phyloP scores from a whole-genome alignment of 306 rosid genomes.

The Cucumis cinereus region DNA sequence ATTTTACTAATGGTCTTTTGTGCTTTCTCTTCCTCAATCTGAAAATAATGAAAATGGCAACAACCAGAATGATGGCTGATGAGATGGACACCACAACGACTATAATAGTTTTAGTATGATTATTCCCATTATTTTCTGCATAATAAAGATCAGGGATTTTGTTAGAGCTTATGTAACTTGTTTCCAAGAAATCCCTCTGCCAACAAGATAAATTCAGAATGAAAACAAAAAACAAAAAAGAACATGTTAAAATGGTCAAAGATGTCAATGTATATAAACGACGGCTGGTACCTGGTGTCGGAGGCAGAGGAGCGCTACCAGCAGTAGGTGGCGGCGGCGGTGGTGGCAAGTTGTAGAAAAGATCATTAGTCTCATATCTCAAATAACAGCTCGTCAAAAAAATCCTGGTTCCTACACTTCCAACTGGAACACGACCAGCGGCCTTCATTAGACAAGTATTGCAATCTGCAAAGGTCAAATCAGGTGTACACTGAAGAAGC shows the following conservation, averaged over 20 bases:
- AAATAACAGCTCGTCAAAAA: background rate
- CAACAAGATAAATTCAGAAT: too few species aligned
- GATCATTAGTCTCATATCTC: background rate
- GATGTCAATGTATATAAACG: too few species aligned
- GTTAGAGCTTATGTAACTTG: background rate
- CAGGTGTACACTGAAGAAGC: conserved; percentile 9
- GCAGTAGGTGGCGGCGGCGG: background rate
- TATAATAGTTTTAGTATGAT: background rate
- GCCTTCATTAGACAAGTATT: background rate
- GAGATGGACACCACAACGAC: background rate
- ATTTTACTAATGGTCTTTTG: background rate
- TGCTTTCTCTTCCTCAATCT: background rate
- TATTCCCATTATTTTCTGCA: background rate
- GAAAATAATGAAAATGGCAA: background rate
- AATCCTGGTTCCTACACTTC: background rate
- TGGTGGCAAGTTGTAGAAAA: background rate
- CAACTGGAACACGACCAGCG: background rate
- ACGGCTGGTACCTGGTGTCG: background rate
- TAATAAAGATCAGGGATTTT: background rate
- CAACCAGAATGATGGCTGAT: background rate
- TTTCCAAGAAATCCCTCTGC: too few species aligned
- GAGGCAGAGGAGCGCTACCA: background rate
- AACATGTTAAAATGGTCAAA: background rate
- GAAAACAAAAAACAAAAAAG: too few species aligned
- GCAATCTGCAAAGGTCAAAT: conserved; percentile 1